phyloP scores from a whole-genome alignment of 495 filamentous ascomycete genomes.

The Terfezia claveryi region DNA sequence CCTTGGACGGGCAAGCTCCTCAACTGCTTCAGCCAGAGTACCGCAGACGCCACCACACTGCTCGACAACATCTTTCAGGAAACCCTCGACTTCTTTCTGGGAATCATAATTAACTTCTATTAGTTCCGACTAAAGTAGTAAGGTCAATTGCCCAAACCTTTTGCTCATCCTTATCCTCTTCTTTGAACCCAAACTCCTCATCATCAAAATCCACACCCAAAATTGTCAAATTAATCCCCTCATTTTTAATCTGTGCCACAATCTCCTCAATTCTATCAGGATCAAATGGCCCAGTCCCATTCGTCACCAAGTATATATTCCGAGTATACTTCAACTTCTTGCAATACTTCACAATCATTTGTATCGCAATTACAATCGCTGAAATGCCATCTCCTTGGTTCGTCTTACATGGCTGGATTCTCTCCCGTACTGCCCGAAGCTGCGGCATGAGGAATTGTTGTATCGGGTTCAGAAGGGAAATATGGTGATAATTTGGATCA shows the following conservation, averaged over 20 bases:
- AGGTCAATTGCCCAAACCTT: constrained; percentile 31
- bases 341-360: constrained; percentile 63
- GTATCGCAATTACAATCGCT: constrained; percentile 59
- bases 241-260: constrained; percentile 42
- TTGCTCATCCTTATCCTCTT: constrained; percentile 55
- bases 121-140: not conserved
- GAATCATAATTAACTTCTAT: constrained; percentile 5
- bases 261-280: constrained; percentile 43
- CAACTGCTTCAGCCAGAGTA: constrained; percentile 65
- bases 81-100: constrained; percentile 42
- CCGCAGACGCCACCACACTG: constrained; percentile 46
- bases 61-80: constrained; percentile 40
- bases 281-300: constrained; percentile 51
- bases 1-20: constrained; percentile 44
- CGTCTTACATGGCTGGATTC: constrained; percentile 4
- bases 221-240: constrained; percentile 54
- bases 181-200: constrained; percentile 69
- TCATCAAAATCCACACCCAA: constrained; percentile 92
- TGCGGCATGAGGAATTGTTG: constrained; percentile 24
- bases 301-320: constrained; percentile 64
- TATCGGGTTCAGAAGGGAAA: constrained; percentile 49
- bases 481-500: constrained; percentile 47
- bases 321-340: constrained; percentile 78
- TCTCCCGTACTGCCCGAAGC: not conserved
- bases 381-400: constrained; percentile 38